Conservation (phyloP, 345 rosid genomes). For the Salix udensis region DNA sequence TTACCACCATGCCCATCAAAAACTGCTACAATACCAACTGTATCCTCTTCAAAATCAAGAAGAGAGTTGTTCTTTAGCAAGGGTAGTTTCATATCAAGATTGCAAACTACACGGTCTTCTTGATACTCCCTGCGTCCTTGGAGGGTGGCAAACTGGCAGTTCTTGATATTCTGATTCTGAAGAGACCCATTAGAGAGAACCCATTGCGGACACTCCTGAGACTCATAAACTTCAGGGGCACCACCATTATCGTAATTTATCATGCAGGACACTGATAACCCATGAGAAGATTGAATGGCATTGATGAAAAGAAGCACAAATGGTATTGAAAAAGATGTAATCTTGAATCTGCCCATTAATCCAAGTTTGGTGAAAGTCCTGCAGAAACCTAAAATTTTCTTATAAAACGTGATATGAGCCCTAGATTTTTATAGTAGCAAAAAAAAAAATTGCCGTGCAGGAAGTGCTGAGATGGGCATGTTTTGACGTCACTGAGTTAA, state of each 20-base stretch:
- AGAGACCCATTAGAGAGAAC: not conserved
- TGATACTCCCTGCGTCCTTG: conserved; percentile 22
- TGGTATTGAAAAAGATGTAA: not conserved
- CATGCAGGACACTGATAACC: conserved; percentile 17
- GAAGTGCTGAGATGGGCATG: not conserved
- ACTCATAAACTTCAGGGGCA: conserved; percentile 16
- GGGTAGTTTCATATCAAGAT: conserved; percentile 12
- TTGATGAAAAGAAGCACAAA: not conserved
- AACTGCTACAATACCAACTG: conserved; percentile 16
- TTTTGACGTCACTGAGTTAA: not conserved
- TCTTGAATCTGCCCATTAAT: not conserved
- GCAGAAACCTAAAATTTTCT: not conserved
- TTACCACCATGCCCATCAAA: conserved; percentile 33
- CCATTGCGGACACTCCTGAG: conserved; percentile 12
- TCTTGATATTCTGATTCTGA: conserved; percentile 2
- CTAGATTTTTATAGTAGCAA: not conserved
- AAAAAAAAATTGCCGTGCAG: too few relatives aligned
- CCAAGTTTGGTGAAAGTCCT: not conserved
- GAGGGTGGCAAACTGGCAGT: conserved; percentile 20
- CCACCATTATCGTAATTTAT: conserved; percentile 15
- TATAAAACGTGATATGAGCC: not conserved
- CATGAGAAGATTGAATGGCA: not conserved
- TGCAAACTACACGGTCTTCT: conserved; percentile 23
- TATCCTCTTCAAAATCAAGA: not conserved
- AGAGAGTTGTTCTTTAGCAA: not conserved